Evolutionary conservation across 257 asterid species (phyloP).

Genomic region (Solanum chmielewskii): DNA sequence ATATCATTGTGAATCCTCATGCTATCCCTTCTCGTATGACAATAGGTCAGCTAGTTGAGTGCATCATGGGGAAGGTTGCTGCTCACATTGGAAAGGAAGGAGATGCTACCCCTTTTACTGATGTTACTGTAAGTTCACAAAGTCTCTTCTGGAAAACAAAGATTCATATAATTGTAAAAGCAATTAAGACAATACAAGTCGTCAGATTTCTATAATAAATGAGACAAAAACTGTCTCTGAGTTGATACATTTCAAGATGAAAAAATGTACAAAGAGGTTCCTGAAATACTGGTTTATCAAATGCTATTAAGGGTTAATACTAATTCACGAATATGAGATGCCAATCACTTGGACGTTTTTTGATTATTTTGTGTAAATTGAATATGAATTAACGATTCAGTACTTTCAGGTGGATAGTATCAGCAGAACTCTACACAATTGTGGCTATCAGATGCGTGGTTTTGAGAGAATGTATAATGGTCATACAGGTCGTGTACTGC

Average conservation of each 20-base stretch:
- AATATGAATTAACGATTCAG: background rate
- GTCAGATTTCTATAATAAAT: background rate
- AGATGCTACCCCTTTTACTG: slow-evolving; percentile 41
- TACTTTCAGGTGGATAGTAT: slow-evolving; percentile 56
- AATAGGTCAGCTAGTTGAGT: slow-evolving; percentile 20
- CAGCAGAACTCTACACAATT: slow-evolving; percentile 82
- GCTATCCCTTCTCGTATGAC: slow-evolving; percentile 28
- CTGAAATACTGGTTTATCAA: background rate
- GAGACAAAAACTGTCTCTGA: background rate
- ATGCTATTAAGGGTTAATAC: background rate
- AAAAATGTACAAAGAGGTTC: background rate
- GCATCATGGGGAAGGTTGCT: slow-evolving; percentile 20
- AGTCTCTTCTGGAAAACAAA: background rate
- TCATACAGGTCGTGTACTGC: slow-evolving; percentile 78
- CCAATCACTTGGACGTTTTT: background rate
- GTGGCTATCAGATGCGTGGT: slow-evolving; percentile 98
- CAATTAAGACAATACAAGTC: background rate
- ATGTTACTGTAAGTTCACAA: slow-evolving; percentile 9
- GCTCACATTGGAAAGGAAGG: slow-evolving; percentile 23
- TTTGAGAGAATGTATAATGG: slow-evolving; percentile 97
- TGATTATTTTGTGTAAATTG: background rate
- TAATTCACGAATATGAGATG: background rate
- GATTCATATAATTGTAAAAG: background rate
- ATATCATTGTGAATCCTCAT: slow-evolving; percentile 20
- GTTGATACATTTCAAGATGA: background rate